Base-by-base conservation (phyloP, 2,329 filamentous ascomycete species). In the Biscogniauxia sp. region DNA sequence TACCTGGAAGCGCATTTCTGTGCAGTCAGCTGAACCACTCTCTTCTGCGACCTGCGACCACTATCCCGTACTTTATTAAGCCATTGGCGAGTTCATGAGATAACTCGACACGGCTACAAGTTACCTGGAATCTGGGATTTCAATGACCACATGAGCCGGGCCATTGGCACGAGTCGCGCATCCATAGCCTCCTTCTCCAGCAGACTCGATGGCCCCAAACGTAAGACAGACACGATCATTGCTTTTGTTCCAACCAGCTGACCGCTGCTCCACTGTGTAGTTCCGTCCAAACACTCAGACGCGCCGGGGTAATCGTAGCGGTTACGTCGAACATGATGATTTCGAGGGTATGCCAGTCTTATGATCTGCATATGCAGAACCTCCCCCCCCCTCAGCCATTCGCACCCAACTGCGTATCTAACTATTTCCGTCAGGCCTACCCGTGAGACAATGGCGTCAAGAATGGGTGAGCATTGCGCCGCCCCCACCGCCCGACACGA, bases 361-460 rank as follows among this genome's bases (percentile, higher is more conserved):
- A 15, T n/a, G n/a, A 51, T 20, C 55, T 19, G 1, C 37, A 45
- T n/a, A 45, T 17, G 13, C 37, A 54, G 37, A 20, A 23, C 9
- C 28, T 52, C 17, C 49, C n/a, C 54, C 25, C 25, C 13, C 28
- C 51, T n/a, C 51, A 19, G 53, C 25, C 25, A 11, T 53, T 53
- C 45, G 25, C 26, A 23, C 17, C 15, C 15, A 20, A 20, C 51
- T 17, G 9, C 20, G 55, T 45, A 49, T 45, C 57, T 52, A 54
- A 57, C 20, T 49, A 41, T 53, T 3, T 20, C 45, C 23, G 6
- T 1, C 85, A 82, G 92, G 93, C 61, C 83, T 97, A 11, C 94
- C 94, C 17, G 90, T 97, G 60, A 89, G 93, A 71, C 92, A 96
- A 84, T 98, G 93, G 90, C 88, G 91, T 59, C 87, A 90, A 65